Evolutionary conservation across 2,329 filamentous ascomycete genomes (phyloP).

Genomic region (Exophiala oligosperma): DNA sequence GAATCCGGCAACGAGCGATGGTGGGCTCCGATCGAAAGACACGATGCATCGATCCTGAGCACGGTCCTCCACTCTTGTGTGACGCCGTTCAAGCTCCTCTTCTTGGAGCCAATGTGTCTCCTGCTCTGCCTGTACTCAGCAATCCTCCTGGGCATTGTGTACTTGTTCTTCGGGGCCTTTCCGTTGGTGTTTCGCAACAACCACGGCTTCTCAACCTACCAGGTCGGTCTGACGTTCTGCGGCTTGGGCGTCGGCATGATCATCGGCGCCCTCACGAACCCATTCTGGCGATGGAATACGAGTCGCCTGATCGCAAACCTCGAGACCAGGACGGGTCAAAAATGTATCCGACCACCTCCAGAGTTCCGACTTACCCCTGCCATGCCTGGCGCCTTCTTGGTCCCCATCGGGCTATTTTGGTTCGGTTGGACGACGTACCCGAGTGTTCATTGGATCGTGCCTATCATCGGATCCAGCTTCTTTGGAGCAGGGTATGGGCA

Average conservation of each 20-base stretch:
- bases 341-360: slow-evolving; percentile 46
- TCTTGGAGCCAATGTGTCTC: slow-evolving; percentile 82
- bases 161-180: slow-evolving; percentile 90
- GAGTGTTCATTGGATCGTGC: slow-evolving; percentile 48
- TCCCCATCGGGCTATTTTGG: slow-evolving; percentile 59
- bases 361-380: slow-evolving; percentile 54
- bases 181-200: slow-evolving; percentile 69
- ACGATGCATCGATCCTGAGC: slow-evolving; percentile 63
- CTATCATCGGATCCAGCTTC: slow-evolving; percentile 39
- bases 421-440: slow-evolving; percentile 50
- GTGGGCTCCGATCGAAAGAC: slow-evolving; percentile 73
- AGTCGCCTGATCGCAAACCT: slow-evolving; percentile 31
- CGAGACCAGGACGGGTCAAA: slow-evolving; percentile 34
- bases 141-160: slow-evolving; percentile 81
- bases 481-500: slow-evolving; percentile 41
- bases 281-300: slow-evolving; percentile 30
- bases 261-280: slow-evolving; percentile 43
- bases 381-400: slow-evolving; percentile 49
- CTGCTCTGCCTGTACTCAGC: slow-evolving; percentile 80
- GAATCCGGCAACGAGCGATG: slow-evolving; percentile 70
- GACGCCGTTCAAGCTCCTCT: slow-evolving; percentile 71
- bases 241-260: slow-evolving; percentile 47
- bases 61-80: slow-evolving; percentile 61
- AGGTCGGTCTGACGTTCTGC: slow-evolving; percentile 43
- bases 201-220: slow-evolving; percentile 37